phyloP scores from a whole-genome alignment of 2,329 filamentous ascomycete genomes.

The Penicillium sp. region DNA sequence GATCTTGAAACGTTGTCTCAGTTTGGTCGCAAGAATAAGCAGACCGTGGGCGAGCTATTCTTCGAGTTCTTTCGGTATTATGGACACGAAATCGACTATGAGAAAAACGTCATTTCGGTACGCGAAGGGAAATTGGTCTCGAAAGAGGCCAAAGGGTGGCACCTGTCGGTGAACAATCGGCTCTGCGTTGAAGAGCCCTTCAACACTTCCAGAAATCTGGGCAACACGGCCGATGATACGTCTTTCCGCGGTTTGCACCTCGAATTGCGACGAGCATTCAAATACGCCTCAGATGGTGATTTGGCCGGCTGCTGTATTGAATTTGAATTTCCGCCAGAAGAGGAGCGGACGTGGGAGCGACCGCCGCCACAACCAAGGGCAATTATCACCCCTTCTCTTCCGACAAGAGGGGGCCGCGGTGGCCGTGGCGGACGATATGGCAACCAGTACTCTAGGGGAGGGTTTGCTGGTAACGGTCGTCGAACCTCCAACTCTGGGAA shows the following conservation, averaged over 20 bases:
- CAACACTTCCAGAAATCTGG: conserved; percentile 83
- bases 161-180: conserved; percentile 74
- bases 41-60: conserved; percentile 79
- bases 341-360: conserved; percentile 60
- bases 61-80: conserved; percentile 97
- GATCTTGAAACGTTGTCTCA: conserved; percentile 73
- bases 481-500: conserved; percentile 60
- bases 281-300: conserved; percentile 74
- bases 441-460: conserved; percentile 49
- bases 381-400: conserved; percentile 48
- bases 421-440: conserved; percentile 53
- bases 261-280: conserved; percentile 86
- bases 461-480: conserved; percentile 48
- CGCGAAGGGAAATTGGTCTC: conserved; percentile 75
- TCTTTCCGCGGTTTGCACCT: conserved; percentile 89
- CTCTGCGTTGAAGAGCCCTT: conserved; percentile 97
- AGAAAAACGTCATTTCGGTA: conserved; percentile 80
- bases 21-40: conserved; percentile 77
- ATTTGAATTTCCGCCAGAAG: conserved; percentile 84
- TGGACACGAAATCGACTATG: conserved; percentile 89
- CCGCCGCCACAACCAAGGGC: conserved; percentile 59
- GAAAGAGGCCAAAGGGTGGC: conserved; percentile 87
- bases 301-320: conserved; percentile 83
- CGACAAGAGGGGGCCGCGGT: conserved; percentile 52
- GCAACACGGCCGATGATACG: conserved; percentile 94